Conservation (phyloP, 345 rosid species). For the Dimocarpus longan region DNA sequence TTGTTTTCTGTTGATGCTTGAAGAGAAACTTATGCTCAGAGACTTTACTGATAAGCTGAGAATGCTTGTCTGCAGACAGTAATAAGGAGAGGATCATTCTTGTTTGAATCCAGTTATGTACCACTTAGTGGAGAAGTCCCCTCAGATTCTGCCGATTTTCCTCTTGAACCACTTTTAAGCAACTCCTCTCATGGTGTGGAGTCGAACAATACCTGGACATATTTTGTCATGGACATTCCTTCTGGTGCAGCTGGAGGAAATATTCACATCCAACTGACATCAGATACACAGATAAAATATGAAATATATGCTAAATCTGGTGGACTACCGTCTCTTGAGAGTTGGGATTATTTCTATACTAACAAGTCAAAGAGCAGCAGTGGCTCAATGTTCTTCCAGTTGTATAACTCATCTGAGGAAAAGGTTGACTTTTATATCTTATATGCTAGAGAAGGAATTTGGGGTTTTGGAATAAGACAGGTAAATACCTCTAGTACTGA, state of each 20-base stretch:
- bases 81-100: slow-evolving; percentile 59
- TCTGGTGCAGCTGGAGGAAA: slow-evolving; percentile 92
- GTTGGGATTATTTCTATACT: slow-evolving; percentile 82
- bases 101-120: slow-evolving; percentile 79
- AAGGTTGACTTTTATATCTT: slow-evolving; percentile 83
- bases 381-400: slow-evolving; percentile 63
- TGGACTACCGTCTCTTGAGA: slow-evolving; percentile 68
- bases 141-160: slow-evolving; percentile 64
- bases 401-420: slow-evolving; percentile 70
- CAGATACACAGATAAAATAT: slow-evolving; percentile 53
- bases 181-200: slow-evolving; percentile 56
- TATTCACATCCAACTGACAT: slow-evolving; percentile 64
- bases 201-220: slow-evolving; percentile 64
- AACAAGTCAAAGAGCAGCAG: slow-evolving; percentile 60
- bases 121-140: slow-evolving; percentile 57
- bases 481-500: slow-evolving; percentile 35
- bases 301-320: slow-evolving; percentile 81
- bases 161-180: slow-evolving; percentile 70
- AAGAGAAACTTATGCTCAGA: slow-evolving; percentile 23
- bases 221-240: slow-evolving; percentile 75
- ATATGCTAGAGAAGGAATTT: slow-evolving; percentile 86
- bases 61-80: slow-evolving; percentile 72
- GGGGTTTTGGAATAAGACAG: slow-evolving; percentile 78
- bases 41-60: slow-evolving; percentile 30
- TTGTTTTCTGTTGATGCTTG: slow-evolving; percentile 30